Conservation (phyloP, 805 yeast species). For the Cyberlindnera bimundalis region DNA sequence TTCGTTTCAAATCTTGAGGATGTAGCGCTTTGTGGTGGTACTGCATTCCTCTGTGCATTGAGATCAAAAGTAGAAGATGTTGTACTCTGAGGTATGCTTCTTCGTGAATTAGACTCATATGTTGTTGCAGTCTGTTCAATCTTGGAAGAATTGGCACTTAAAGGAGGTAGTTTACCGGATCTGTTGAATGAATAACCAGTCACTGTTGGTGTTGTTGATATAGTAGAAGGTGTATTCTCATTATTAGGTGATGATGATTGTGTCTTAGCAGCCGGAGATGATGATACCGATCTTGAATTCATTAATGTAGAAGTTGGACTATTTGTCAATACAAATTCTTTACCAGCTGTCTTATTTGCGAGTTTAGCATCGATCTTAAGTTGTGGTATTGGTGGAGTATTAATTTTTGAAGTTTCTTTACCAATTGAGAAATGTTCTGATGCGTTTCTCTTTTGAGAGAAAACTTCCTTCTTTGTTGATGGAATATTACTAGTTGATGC, state of each 20-base stretch:
- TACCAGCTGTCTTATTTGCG: conserved; percentile 8
- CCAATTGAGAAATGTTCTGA: conserved; percentile 16
- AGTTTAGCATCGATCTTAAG: conserved; percentile 16
- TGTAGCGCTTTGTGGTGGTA: conserved; percentile 6
- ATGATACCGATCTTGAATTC: background rate
- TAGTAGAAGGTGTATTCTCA: background rate
- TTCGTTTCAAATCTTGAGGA: conserved; percentile 4
- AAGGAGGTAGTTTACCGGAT: conserved; percentile 5
- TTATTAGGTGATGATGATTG: background rate
- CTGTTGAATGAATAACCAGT: conserved; percentile 7
- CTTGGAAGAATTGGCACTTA: background rate
- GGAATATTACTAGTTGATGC: conserved; percentile 15
- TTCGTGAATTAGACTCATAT: background rate
- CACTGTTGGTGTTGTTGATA: background rate
- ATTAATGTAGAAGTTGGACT: background rate
- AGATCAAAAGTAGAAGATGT: background rate
- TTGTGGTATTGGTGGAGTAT: conserved; percentile 4
- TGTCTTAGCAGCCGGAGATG: background rate
- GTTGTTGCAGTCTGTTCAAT: background rate
- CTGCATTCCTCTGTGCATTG: background rate
- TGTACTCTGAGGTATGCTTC: conserved; percentile 1
- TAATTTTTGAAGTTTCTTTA: background rate
- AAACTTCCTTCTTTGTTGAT: background rate
- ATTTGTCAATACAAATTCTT: background rate
- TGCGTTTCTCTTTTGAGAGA: conserved; percentile 17